phyloP scores from a whole-genome alignment of 495 filamentous ascomycete species.

The Amniculicola lignicola region DNA sequence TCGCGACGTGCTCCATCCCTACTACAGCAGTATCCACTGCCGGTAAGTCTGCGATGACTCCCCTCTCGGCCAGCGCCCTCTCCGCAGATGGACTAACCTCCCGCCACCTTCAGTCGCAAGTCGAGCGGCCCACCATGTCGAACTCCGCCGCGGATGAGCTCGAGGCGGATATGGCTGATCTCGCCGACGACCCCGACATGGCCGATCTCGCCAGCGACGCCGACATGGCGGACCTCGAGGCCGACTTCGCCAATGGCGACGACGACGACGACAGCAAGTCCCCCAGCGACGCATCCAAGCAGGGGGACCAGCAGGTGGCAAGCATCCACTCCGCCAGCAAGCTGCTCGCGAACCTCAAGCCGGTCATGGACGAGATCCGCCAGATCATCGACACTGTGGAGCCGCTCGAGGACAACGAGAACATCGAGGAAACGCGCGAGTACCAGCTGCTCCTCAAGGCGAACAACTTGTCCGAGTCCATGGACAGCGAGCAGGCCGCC shows the following conservation, averaged over 20 bases:
- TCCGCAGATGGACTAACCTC: too few relatives aligned
- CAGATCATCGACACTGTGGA: conserved; percentile 64
- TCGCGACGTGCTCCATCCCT: too few relatives aligned
- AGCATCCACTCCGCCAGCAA: conserved; percentile 73
- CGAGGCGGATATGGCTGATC: too few relatives aligned
- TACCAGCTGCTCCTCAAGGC: conserved; percentile 79
- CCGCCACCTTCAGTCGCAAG: too few relatives aligned
- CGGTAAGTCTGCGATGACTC: too few relatives aligned
- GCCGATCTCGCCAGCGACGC: too few relatives aligned
- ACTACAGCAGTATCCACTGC: too few relatives aligned
- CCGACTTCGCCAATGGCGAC: conserved; percentile 52
- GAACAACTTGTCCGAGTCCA: conserved; percentile 80
- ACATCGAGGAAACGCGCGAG: conserved; percentile 81
- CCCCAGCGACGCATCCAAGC: too few relatives aligned
- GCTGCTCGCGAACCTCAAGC: conserved; percentile 72
- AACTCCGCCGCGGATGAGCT: too few relatives aligned
- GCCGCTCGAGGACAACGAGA: conserved; percentile 61
- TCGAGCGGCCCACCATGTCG: too few relatives aligned
- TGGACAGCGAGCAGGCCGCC: conserved; percentile 85
- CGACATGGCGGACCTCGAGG: conserved; percentile 31
- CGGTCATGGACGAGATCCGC: conserved; percentile 73
- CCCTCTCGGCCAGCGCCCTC: too few relatives aligned
- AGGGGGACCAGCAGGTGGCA: conserved; percentile 64
- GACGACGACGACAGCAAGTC: conserved; percentile 49
- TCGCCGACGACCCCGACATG: too few relatives aligned